Evolutionary conservation across 2,329 filamentous ascomycete genomes (phyloP), one percentile per base, ranked within the genome.

Genomic region (Claviceps sp.): DNA sequence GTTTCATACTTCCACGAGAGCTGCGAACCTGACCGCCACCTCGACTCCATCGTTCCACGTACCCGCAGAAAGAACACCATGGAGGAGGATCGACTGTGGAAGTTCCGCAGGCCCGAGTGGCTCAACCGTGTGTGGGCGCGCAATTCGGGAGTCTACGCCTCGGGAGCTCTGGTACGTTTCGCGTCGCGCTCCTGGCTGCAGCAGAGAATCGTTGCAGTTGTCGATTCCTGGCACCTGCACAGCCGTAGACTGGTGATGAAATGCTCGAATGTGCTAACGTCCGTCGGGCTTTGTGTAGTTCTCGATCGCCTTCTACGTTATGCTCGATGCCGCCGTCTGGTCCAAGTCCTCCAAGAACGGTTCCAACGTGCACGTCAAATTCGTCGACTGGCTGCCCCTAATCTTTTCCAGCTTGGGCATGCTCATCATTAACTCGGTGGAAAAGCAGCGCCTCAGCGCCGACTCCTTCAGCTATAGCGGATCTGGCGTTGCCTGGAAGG

Each of bases 381-480:
- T 84, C 61, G 73, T 83, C 66, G 81, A 85, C 75, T 85, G 81
- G 81, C 76, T 84, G 57, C 81, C 81, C 50, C 74, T 85, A 58
- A 76, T 84, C 65, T 84, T 84, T 71, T 79, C 76, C 58, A 74
- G 76, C 56, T 71, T 84, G 56, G 81, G 82, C 56, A 84, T 85
- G 79, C 73, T 85, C 54, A 84, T 84, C 65, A 84, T 84, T 72
- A 84, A 85, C 72, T 79, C 74, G 58, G 80, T 84, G 57, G 80
- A 84, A 69, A 84, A 85, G 68, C 71, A 79, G 54, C 76, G 81
- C 50, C 72, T 85, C 56, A 78, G 78, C 59, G 73, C 77, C 60
- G 79, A 85, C 68, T 76, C 72, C 52, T 82, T 82, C 65, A 76
- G 73, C 56, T 82, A 84, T 67, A 75, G 73, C 54, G 79, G 81